A percentile compares a stretch with the other conserved stretches of the same genome.
These are phyloP conservation scores for Pichia sp. DNA, from an alignment of 1,139 yeast species.

Conservation along the genomic window DNA sequence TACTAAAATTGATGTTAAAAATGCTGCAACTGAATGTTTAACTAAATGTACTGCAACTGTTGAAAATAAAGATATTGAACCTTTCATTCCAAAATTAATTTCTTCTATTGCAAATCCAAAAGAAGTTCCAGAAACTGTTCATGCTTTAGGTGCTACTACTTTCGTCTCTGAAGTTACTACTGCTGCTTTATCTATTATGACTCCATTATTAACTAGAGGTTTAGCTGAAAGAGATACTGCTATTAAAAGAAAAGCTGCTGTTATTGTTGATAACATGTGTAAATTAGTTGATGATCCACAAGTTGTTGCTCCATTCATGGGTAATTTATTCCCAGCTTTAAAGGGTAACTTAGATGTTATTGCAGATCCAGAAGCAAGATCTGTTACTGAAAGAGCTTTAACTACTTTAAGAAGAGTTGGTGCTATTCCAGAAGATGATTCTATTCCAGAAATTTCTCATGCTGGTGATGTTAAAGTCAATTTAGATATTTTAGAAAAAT, in stretches of 20 bases:
- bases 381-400: constrained; percentile 94
- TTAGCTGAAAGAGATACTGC: constrained; percentile 99
- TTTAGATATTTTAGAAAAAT: constrained; percentile 69
- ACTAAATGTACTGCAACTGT: constrained; percentile 95
- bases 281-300: constrained; percentile 99
- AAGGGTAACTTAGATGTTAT: constrained; percentile 89
- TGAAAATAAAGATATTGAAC: constrained; percentile 98
- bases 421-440: constrained; percentile 84
- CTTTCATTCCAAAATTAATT: constrained; percentile 96
- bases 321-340: constrained; percentile 91
- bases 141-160: constrained; percentile 97
- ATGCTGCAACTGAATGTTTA: constrained; percentile 92
- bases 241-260: constrained; percentile 99
- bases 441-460: constrained; percentile 91
- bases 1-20: constrained; percentile 96
- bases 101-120: constrained; percentile 95
- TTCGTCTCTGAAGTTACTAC: constrained; percentile 99
- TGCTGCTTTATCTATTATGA: constrained; percentile 99
- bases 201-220: constrained; percentile 98
- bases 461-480: constrained; percentile 95
- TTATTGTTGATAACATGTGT: constrained; percentile 99
- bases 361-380: constrained; percentile 99
- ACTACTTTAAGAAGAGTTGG: constrained; percentile 98
- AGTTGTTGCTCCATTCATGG: constrained; percentile 98
- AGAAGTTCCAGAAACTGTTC: constrained; percentile 98